Conservation (phyloP, 495 filamentous ascomycete genomes). For the Penicillium waksmanii region DNA sequence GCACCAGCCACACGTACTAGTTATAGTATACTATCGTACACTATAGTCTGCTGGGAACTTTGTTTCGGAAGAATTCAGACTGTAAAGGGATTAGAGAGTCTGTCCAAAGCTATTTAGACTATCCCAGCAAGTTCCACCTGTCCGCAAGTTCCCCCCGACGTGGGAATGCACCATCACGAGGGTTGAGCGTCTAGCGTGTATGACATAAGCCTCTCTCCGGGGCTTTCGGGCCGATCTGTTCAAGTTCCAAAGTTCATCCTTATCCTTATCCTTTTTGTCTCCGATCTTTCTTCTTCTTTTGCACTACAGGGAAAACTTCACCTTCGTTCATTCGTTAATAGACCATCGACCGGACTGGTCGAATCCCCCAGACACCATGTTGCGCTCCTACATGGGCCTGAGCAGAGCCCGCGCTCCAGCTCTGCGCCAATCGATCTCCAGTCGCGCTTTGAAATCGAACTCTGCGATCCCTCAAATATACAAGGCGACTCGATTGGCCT, state of each 20-base stretch:
- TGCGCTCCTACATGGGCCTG: slow-evolving; percentile 39
- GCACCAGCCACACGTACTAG: slow-evolving; percentile 1
- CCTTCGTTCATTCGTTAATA: neutral
- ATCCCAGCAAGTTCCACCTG: slow-evolving; percentile 11
- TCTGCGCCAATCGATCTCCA: slow-evolving; percentile 25
- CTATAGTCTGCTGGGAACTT: neutral
- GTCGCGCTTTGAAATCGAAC: slow-evolving; percentile 25
- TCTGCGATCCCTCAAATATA: slow-evolving; percentile 44
- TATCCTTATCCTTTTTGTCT: slow-evolving; percentile 2
- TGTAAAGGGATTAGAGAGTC: too few relatives aligned
- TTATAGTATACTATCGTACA: too few relatives aligned
- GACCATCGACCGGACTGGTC: neutral
- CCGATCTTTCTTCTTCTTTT: slow-evolving; percentile 1
- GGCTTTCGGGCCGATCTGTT: slow-evolving; percentile 17
- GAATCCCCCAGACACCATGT: slow-evolving; percentile 27
- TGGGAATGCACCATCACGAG: slow-evolving; percentile 13
- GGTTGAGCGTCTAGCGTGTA: slow-evolving; percentile 7
- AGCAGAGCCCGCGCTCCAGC: slow-evolving; percentile 33
- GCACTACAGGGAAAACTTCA: neutral
- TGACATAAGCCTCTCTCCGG: slow-evolving; percentile 17
- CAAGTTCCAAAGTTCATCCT: too few relatives aligned
- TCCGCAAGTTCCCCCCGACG: slow-evolving; percentile 10
- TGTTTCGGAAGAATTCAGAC: too few relatives aligned
- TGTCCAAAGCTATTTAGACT: neutral
- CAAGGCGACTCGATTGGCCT: slow-evolving; percentile 54